phyloP scores from a whole-genome alignment of 257 asterid genomes.

The Haberlea rhodopensis region DNA sequence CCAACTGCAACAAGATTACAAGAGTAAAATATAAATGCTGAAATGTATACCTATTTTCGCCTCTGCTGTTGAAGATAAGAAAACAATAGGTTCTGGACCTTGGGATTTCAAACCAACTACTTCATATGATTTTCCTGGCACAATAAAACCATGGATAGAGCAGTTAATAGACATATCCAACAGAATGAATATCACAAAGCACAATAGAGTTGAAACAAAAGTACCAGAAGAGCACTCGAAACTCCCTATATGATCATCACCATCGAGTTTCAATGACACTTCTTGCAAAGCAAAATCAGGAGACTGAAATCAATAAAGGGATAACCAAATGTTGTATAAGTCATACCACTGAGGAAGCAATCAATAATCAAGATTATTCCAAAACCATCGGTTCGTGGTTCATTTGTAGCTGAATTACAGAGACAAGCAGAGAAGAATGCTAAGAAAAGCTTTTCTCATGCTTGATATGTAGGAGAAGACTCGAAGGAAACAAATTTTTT shows the following conservation, averaged over 20 bases:
- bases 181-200: background rate
- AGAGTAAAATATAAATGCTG: constrained; percentile 1
- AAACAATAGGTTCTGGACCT: constrained; percentile 48
- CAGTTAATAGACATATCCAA: constrained; percentile 3
- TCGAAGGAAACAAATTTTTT: background rate
- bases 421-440: background rate
- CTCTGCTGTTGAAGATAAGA: constrained; percentile 49
- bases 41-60: constrained; percentile 52
- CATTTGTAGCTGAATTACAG: background rate
- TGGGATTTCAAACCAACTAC: constrained; percentile 45
- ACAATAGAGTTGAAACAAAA: constrained; percentile 7
- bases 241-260: constrained; percentile 49
- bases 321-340: background rate
- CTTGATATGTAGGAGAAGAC: background rate
- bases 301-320: constrained; percentile 35
- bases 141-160: constrained; percentile 5
- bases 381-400: background rate
- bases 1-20: background rate
- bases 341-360: background rate
- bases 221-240: constrained; percentile 55
- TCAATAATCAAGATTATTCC: background rate
- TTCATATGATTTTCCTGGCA: constrained; percentile 58
- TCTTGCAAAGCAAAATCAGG: constrained; percentile 50
- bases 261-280: constrained; percentile 42
- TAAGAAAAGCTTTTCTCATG: background rate